Percentiles rank a stretch among this genome's conserved stretches.
phyloP scores from a whole-genome alignment of 805 yeast species.

The Lipomyces orientalis region DNA sequence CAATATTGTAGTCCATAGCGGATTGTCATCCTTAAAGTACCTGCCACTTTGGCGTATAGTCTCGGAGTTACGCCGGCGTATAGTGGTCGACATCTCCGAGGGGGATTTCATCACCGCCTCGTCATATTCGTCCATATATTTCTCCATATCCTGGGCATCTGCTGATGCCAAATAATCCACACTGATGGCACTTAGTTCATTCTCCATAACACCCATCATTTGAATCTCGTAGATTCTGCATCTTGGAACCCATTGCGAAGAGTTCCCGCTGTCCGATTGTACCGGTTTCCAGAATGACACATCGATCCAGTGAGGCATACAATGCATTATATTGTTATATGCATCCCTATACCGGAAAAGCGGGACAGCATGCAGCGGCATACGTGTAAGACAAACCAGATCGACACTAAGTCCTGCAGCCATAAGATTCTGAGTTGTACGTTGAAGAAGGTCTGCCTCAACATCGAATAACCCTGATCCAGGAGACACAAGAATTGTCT shows the following conservation, averaged over 20 bases:
- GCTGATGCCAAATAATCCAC: conserved; percentile 60
- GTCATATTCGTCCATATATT: conserved; percentile 75
- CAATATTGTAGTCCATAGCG: conserved; percentile 65
- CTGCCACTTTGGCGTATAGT: conserved; percentile 21
- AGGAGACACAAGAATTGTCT: conserved; percentile 84
- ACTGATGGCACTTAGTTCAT: conserved; percentile 73
- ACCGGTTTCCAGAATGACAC: conserved; percentile 77
- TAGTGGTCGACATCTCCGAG: neutral
- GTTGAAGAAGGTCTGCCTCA: conserved; percentile 73
- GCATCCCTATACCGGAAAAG: conserved; percentile 64
- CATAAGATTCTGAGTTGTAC: conserved; percentile 75
- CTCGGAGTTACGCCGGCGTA: conserved; percentile 20
- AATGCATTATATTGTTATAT: conserved; percentile 50
- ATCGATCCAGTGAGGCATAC: conserved; percentile 95
- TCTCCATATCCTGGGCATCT: conserved; percentile 50
- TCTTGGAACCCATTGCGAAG: conserved; percentile 77
- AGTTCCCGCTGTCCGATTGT: conserved; percentile 51
- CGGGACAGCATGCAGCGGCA: conserved; percentile 93
- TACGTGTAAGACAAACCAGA: conserved; percentile 83
- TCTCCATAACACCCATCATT: conserved; percentile 98
- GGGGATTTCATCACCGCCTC: conserved; percentile 33
- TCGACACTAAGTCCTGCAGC: conserved; percentile 87
- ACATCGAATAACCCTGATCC: conserved; percentile 95
- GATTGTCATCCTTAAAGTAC: conserved; percentile 37
- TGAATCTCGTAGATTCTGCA: conserved; percentile 94